Evolutionary conservation across 1,284 basidiomycete species (phyloP), one percentile per base, ranked within the genome.

Genomic region (Cryptococcus deneoformans): DNA sequence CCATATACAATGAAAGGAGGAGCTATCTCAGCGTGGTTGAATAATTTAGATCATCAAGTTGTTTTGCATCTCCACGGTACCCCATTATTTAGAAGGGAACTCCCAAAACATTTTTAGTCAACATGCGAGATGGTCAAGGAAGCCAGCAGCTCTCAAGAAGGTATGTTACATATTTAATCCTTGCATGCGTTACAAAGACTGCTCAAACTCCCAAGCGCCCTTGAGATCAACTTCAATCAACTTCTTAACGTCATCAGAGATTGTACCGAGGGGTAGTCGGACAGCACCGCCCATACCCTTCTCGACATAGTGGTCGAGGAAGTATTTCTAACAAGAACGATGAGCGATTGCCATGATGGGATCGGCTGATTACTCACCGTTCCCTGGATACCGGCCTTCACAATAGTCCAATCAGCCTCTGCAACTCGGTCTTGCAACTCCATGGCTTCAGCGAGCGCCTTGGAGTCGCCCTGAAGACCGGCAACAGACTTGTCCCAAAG

Each of bases 401-500:
- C 82, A 38, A 84, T 80, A 48, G 86, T 85, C 82, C 86, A 89
- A 72, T 91, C 89, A 2, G 83, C 85, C 61, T 88, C 86, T 0
- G 85, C 84, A 11, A 91, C 79, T 62, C 86, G 76, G 6, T 82
- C 84, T 72, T 92, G 90, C 0, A 91, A 75, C 54, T 81, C 77
- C 78, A 85, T 82, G 0, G 89, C 90, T 64, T 89, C 86, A 16
- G 81, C 78, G 47, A 85, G 65, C 53, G 86, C 85, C 11, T 82
- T 81, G 53, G 83, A 79, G 70, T 83, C 77, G 6, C 77, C 74
- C 50, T 68, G 62, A 50, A 79, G 60, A 11, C 77, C 78, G 54
- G 73, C 71, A 36, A 75, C 56, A 2, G 74, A 85, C 12, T 86
- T 71, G 50, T 81, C 76, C 71, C 85, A 87, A 38, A 91, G 71